Base-by-base conservation (phyloP, 305 asterid species). In the Fraxinus floribunda region DNA sequence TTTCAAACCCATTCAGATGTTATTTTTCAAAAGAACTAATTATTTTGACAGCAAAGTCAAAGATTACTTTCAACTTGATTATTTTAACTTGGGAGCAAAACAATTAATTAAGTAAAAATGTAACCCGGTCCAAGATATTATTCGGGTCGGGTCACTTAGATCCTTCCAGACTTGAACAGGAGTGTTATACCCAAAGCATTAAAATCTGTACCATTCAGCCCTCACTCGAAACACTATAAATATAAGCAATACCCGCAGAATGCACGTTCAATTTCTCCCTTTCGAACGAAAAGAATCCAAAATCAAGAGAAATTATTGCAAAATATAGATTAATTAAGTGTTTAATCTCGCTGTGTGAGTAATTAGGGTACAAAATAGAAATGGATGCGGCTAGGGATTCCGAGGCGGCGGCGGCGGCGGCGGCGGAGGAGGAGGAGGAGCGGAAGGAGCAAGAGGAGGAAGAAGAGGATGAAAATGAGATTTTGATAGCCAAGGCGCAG, bases 401-500 rank as follows among this genome's bases (percentile, higher is more conserved):
- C 18, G 89, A 79, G 86, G 81, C 84, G 76, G 46, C 26, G 13
- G 76, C 46, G 13, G 76, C 46, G 13, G 46, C 84, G 20, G 79
- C 15, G 20, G 75, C 0, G 39, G 91, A 80, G 70, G 87, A 78
- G 75, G 85, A 55, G 60, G 90, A 82, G 83, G 87, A 77, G 82
- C 88, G 72, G 66, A 87, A 79, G 78, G 88, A 34, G 70, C 86
- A 82, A 60, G 89, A 82, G 38, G 86, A 78, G 74, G 84, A 85
- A 62, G 91, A 86, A 80, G 97, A 92, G 22, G 93, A 89, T 34
- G 98, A 92, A 24, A 87, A 79, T 24, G 98, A 96, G 2, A 82
- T 84, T 64, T 77, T 96, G 89, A 86, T 90, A 35, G 91, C 84
- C 34, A 97, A 92, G 82, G 98, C 94, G 32, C 95, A 91, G 88